Evolutionary conservation across 768 basidiomycete genomes (phyloP), one percentile per base, ranked within the genome.

Genomic region (Coprinopsis marcescibilis): DNA sequence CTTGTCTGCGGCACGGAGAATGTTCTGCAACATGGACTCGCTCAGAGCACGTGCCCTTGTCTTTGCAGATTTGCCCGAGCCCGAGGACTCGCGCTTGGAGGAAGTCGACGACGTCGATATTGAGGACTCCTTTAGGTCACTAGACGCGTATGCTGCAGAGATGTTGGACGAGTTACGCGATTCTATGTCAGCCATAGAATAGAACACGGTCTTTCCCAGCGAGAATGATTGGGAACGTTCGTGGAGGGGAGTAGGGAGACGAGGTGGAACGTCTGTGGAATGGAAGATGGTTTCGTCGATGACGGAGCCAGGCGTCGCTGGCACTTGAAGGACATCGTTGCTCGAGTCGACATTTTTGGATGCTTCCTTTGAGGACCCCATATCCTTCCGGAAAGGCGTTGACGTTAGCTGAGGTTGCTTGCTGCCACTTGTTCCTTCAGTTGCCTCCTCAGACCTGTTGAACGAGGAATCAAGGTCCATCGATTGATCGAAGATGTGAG

Each of bases 211-310:
- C 56, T 82, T 79, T 2, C 80, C 81, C 44, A 80, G 74, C 57
- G 78, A 81, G 61, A 82, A 83, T 1, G 82, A 83, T n/a, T 81
- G 73, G 52, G 78, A 81, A 25, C 80, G 77, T 45, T 81, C 79
- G 42, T 76, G 75, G 7, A 70, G 58, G 0, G 64, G 58, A 4
- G 63, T 47, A 14, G 66, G 61, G 1, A 72, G 52, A 15, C 62
- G 63, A 6, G 69, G 65, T 2, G 65, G 57, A 43, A 65, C 70
- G 40, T 76, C 71, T 35, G 59, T 60, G 0, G 65, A 57, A 53
- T 73, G 75, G 53, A 75, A 77, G 14, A 74, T 68, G 3, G 67
- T 64, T 45, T 76, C 72, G 49, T 75, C 74, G 15, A 70, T 53
- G 4, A 56, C 51, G 20, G 50, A 50, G 2, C 52, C 51, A 15